Evolutionary conservation across 148 eudicot species (phyloP).

Genomic region (Pouteria glomerata): DNA sequence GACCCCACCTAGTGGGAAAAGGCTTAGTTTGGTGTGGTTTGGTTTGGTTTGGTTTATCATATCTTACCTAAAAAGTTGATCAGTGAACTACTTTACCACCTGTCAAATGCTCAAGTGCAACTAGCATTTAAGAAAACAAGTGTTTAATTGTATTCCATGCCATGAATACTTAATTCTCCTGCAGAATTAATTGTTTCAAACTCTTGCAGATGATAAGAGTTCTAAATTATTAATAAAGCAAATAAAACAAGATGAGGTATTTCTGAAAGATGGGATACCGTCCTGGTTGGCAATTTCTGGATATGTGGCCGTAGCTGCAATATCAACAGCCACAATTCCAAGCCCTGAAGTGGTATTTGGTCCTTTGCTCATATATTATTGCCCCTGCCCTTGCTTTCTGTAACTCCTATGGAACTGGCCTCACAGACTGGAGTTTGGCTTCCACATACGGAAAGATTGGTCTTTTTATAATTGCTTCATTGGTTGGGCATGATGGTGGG

Average conservation of each 20-base stretch:
- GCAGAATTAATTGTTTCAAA: not conserved
- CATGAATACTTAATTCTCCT: not conserved
- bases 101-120: not conserved
- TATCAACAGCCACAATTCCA: conserved; percentile 55
- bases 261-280: conserved; percentile 54
- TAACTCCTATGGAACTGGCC: conserved; percentile 75
- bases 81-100: no score
- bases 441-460: conserved; percentile 65
- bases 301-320: conserved; percentile 56
- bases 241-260: conserved; percentile 50
- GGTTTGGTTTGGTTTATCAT: no score
- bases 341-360: conserved; percentile 63
- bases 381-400: conserved; percentile 82
- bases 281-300: conserved; percentile 66
- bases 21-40: no score
- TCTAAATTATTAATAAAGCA: conserved; percentile 44
- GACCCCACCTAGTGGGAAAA: no score
- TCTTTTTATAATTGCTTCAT: conserved; percentile 58
- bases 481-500: conserved; percentile 60
- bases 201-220: conserved; percentile 43
- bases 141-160: not conserved
- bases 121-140: not conserved
- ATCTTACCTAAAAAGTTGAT: no score
- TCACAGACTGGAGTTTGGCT: conserved; percentile 69
- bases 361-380: conserved; percentile 55